These are phyloP conservation scores for Cyclotella choctawhatcheeana DNA, from an alignment of 108 stramenopile species.

Conservation along the genomic window DNA sequence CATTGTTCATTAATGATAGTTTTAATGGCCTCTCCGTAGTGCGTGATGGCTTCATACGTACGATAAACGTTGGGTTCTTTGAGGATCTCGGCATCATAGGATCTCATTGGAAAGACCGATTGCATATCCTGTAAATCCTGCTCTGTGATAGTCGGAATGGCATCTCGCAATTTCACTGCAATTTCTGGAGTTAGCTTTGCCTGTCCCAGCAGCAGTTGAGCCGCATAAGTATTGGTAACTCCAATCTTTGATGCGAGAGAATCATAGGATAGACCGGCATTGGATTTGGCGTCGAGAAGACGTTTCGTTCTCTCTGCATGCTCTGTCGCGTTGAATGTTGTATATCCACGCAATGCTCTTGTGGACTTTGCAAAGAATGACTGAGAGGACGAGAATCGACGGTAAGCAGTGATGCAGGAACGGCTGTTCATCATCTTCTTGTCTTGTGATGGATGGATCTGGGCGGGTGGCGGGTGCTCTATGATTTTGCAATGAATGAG, in stretches of 20 bases:
- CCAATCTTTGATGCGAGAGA: slow-evolving; percentile 60
- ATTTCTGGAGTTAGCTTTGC: slow-evolving; percentile 62
- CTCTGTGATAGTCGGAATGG: slow-evolving; percentile 47
- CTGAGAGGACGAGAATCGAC: neutral
- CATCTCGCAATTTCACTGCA: slow-evolving; percentile 58
- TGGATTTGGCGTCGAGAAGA: slow-evolving; percentile 51
- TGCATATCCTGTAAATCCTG: slow-evolving; percentile 66
- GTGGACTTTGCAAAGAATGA: neutral
- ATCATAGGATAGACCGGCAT: slow-evolving; percentile 59
- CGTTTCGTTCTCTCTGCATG: slow-evolving; percentile 63
- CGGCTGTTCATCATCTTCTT: neutral
- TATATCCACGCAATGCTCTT: slow-evolving; percentile 8
- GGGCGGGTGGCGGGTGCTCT: no score
- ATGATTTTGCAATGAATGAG: no score
- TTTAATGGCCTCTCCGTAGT: slow-evolving; percentile 77
- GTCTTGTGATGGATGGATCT: neutral
- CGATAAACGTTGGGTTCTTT: slow-evolving; percentile 81
- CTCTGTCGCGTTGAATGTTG: slow-evolving; percentile 31
- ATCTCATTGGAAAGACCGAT: slow-evolving; percentile 53
- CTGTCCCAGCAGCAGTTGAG: slow-evolving; percentile 71
- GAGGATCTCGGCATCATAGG: slow-evolving; percentile 60
- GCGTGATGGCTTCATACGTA: slow-evolving; percentile 72
- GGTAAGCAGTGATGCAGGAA: neutral
- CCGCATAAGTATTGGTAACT: slow-evolving; percentile 78
- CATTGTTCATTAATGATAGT: slow-evolving; percentile 74